phyloP scores from a whole-genome alignment of 164 flowering plant genomes.

The Vitis riparia region DNA sequence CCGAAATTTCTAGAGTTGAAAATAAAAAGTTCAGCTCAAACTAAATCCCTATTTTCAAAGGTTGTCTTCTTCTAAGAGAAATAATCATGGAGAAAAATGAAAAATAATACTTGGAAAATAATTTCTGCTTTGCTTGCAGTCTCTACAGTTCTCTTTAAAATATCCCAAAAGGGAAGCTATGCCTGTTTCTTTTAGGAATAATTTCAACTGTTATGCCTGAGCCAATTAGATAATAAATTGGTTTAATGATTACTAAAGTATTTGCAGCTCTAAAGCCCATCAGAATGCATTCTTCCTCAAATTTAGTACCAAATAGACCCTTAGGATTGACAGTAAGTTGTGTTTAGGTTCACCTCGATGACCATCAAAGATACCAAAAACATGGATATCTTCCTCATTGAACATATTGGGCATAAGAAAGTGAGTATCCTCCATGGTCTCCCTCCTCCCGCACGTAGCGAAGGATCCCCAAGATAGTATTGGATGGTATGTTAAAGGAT shows the following conservation, averaged over 20 bases:
- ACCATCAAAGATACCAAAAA: constrained; percentile 94
- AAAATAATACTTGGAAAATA: neutral
- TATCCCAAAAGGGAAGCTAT: neutral
- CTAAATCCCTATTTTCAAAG: too few relatives aligned
- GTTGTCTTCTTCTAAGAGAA: too few relatives aligned
- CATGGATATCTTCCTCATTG: constrained; percentile 54
- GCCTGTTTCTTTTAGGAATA: neutral
- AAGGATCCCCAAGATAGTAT: constrained; percentile 85
- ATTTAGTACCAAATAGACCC: neutral
- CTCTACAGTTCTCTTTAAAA: neutral
- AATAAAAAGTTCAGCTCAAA: too few relatives aligned
- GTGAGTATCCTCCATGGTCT: constrained; percentile 93
- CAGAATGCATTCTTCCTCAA: neutral
- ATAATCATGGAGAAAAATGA: neutral
- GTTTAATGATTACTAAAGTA: neutral
- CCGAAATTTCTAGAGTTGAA: too few relatives aligned
- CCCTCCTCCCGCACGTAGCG: constrained; percentile 90
- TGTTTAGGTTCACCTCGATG: constrained; percentile 69
- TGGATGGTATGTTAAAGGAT: constrained; percentile 48
- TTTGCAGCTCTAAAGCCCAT: too few relatives aligned
- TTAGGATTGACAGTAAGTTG: neutral
- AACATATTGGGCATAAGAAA: constrained; percentile 70
- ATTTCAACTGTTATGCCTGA: neutral
- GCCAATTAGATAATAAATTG: neutral
- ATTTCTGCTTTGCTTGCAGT: neutral